Evolutionary conservation across 176 grass and related monocot species (phyloP).

Genomic region (Tuctoria greenei): DNA sequence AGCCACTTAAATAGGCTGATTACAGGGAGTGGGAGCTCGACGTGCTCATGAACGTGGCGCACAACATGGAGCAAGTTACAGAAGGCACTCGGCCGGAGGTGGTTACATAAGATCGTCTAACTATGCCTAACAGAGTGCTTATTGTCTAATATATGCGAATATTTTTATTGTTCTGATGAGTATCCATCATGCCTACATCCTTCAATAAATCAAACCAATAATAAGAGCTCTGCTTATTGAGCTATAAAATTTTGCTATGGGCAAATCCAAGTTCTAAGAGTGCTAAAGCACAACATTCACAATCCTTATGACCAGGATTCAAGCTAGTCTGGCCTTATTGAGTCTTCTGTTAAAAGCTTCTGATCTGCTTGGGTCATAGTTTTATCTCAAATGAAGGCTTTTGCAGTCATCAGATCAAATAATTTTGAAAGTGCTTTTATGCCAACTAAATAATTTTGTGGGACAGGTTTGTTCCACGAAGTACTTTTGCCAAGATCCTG

Average conservation of each 20-base stretch:
- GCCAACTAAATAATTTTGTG: constrained; percentile 2
- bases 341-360: neutral
- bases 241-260: neutral
- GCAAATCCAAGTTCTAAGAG: neutral
- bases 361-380: constrained; percentile 5
- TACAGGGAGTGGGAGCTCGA: too few species aligned
- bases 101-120: too few species aligned
- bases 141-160: neutral
- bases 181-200: neutral
- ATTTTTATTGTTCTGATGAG: neutral
- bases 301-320: neutral
- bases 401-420: neutral
- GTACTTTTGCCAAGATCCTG: constrained; percentile 8
- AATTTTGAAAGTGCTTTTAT: constrained; percentile 8
- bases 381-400: neutral
- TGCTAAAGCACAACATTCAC: constrained; percentile 15
- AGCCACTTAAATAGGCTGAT: too few species aligned
- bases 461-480: neutral
- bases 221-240: neutral
- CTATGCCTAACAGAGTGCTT: too few species aligned
- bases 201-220: neutral
- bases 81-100: too few species aligned
- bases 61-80: too few species aligned
- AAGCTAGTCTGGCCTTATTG: neutral
- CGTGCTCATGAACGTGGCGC: too few species aligned